Conservation (phyloP, 148 eudicot genomes). For the Rhododendron molle region DNA sequence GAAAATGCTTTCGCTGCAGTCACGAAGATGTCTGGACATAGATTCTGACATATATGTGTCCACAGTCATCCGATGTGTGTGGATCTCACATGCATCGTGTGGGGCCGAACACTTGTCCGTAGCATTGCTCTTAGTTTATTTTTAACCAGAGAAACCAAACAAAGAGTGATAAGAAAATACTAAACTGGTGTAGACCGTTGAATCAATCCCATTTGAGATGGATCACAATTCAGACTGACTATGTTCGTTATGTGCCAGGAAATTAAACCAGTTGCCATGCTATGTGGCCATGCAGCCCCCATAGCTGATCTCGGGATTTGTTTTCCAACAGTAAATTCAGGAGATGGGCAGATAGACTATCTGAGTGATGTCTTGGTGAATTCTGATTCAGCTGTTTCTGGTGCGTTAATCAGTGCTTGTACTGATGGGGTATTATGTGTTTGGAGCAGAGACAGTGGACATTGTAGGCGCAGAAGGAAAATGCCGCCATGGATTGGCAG, state of each 20-base stretch:
- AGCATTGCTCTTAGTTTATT: background rate
- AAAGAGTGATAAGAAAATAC: background rate
- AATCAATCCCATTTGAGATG: background rate
- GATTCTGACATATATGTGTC: background rate
- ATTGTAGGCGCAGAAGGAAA: constrained; percentile 86
- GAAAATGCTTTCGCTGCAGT: background rate
- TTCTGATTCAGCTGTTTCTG: constrained; percentile 34
- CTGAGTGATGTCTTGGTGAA: constrained; percentile 26
- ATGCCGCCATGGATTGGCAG: constrained; percentile 95
- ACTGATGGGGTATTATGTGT: constrained; percentile 88
- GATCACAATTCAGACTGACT: constrained; percentile 4
- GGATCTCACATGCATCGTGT: background rate
- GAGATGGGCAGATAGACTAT: constrained; percentile 41
- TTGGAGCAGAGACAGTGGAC: constrained; percentile 92
- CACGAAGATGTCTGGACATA: background rate
- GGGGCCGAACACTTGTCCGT: background rate
- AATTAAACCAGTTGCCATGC: constrained; percentile 71
- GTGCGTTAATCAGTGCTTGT: constrained; percentile 85
- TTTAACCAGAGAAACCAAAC: background rate
- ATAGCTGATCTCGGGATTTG: constrained; percentile 75
- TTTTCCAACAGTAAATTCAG: constrained; percentile 50
- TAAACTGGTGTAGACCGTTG: background rate
- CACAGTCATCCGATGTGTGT: background rate
- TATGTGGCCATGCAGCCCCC: constrained; percentile 92
- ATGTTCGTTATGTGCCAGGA: constrained; percentile 44